These are phyloP conservation scores for Bryum argenteum DNA, from an alignment of 225 moss, liverwort and hornwort genomes.

Conservation along the genomic window DNA sequence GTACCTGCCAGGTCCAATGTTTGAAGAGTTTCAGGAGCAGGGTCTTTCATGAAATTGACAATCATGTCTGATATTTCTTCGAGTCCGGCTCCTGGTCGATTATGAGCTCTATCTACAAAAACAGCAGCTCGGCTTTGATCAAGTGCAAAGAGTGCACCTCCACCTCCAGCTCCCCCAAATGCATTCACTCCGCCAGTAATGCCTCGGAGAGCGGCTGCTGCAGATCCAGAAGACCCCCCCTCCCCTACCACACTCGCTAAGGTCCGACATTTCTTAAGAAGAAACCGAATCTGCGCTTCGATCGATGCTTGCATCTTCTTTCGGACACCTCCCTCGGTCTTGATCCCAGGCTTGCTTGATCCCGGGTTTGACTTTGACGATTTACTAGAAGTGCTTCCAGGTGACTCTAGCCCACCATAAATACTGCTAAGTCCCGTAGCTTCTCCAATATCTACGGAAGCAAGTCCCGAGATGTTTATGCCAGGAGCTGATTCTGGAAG, in stretches of 20 bases:
- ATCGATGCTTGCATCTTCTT: conserved; percentile 79
- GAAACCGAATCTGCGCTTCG: conserved; percentile 82
- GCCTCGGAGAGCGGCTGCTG: conserved; percentile 70
- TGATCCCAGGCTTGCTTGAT: conserved; percentile 58
- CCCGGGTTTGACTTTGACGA: conserved; percentile 48
- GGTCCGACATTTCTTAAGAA: conserved; percentile 91
- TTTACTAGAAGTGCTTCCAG: conserved; percentile 47
- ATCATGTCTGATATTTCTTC: conserved; percentile 74
- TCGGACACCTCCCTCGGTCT: conserved; percentile 72
- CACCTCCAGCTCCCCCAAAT: conserved; percentile 73
- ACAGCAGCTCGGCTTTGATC: conserved; percentile 90
- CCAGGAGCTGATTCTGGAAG: conserved; percentile 51
- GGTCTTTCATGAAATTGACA: conserved; percentile 54
- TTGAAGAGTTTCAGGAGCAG: conserved; percentile 42
- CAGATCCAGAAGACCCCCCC: conserved; percentile 69
- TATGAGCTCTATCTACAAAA: conserved; percentile 71
- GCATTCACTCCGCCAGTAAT: conserved; percentile 60
- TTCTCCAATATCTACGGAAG: conserved; percentile 53
- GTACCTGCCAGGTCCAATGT: conserved; percentile 62
- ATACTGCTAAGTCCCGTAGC: conserved; percentile 42
- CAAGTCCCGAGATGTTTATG: conserved; percentile 20
- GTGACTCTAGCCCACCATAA: conserved; percentile 44
- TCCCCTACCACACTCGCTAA: conserved; percentile 83
- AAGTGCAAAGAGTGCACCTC: conserved; percentile 88
- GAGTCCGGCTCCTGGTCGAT: conserved; percentile 67